A percentile compares a stretch with the other conserved stretches of the same genome.
Conservation (phyloP, 1,139 yeast species). For the Zygosaccharomyces pseudobailii region DNA sequence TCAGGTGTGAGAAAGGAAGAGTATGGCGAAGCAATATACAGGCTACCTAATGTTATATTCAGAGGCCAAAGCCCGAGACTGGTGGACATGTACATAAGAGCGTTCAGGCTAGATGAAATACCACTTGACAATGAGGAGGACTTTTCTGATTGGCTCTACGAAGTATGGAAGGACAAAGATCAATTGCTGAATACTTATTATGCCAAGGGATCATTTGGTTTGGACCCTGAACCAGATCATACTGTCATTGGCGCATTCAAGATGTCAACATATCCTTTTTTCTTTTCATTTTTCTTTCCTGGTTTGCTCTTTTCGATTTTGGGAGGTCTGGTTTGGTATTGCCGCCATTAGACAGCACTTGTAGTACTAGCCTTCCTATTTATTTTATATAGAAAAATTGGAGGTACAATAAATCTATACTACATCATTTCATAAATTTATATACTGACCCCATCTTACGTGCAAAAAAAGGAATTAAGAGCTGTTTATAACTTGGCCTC, state of each 20-base stretch:
- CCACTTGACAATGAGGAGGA: constrained; percentile 57
- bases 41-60: constrained; percentile 59
- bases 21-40: constrained; percentile 74
- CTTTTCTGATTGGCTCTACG: constrained; percentile 73
- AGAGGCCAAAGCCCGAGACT: constrained; percentile 66
- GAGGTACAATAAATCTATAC: neutral
- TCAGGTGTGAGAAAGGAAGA: constrained; percentile 58
- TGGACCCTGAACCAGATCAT: constrained; percentile 12
- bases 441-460: neutral
- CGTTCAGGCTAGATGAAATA: constrained; percentile 54
- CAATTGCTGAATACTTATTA: constrained; percentile 56
- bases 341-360: neutral
- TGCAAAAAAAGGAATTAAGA: neutral
- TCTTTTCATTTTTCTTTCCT: constrained; percentile 13
- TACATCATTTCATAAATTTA: neutral
- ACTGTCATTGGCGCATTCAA: constrained; percentile 16
- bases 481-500: constrained; percentile 25
- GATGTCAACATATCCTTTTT: constrained; percentile 11
- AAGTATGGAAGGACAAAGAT: constrained; percentile 81
- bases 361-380: neutral
- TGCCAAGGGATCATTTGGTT: constrained; percentile 48
- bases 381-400: neutral
- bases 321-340: constrained; percentile 5
- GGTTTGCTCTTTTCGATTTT: constrained; percentile 5
- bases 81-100: constrained; percentile 61